These are phyloP conservation scores for Leishmania arabica DNA, from an alignment of 208 protist genomes.

Conservation along the genomic window DNA sequence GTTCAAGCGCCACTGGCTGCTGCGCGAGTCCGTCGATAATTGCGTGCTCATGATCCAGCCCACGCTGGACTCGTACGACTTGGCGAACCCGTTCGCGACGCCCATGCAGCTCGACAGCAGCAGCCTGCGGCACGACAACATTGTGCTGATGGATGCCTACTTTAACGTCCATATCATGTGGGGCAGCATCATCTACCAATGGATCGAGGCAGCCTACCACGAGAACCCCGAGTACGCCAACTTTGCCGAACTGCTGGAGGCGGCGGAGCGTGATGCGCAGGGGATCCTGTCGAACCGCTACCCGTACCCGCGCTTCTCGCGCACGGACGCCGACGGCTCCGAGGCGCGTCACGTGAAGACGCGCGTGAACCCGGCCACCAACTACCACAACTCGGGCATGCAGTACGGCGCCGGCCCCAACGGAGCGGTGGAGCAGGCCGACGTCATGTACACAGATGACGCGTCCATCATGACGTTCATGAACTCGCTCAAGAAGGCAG, in stretches of 20 bases:
- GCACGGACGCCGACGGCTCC: slow-evolving; percentile 82
- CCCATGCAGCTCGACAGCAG: slow-evolving; percentile 94
- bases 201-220: slow-evolving; percentile 94
- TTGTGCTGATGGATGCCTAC: slow-evolving; percentile 99
- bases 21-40: slow-evolving; percentile 94
- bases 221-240: slow-evolving; percentile 86
- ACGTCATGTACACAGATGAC: slow-evolving; percentile 88
- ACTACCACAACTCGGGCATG: slow-evolving; percentile 45
- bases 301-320: slow-evolving; percentile 87
- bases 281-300: slow-evolving; percentile 55
- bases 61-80: slow-evolving; percentile 95
- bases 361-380: slow-evolving; percentile 81
- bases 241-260: slow-evolving; percentile 75
- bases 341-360: slow-evolving; percentile 90
- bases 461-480: slow-evolving; percentile 81
- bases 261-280: slow-evolving; percentile 70
- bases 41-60: slow-evolving; percentile 99
- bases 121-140: slow-evolving; percentile 90
- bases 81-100: slow-evolving; percentile 74
- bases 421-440: slow-evolving; percentile 33
- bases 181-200: slow-evolving; percentile 95
- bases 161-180: slow-evolving; percentile 98
- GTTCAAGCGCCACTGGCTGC: slow-evolving; percentile 97
- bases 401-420: slow-evolving; percentile 21
- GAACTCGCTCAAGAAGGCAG: slow-evolving; percentile 73